Conservation (phyloP, 805 yeast species). For the Komagataella populi region DNA sequence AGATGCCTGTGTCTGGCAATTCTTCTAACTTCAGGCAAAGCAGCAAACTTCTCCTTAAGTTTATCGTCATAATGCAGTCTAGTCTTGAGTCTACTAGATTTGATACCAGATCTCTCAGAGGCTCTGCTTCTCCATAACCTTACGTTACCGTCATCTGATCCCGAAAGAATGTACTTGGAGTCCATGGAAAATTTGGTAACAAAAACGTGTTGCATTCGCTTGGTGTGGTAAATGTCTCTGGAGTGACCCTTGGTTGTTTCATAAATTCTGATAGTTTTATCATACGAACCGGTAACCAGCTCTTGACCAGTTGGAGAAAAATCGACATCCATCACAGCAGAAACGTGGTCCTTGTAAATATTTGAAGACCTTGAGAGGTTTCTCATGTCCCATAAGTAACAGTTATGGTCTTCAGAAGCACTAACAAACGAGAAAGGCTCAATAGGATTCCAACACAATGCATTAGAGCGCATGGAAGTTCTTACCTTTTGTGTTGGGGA, state of each 20-base stretch:
- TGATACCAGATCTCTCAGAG: slow-evolving; percentile 69
- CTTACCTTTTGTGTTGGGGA: slow-evolving; percentile 87
- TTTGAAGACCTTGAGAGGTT: slow-evolving; percentile 70
- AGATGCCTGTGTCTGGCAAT: slow-evolving; percentile 87
- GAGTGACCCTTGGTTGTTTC: slow-evolving; percentile 77
- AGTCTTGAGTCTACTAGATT: slow-evolving; percentile 65
- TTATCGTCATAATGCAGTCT: slow-evolving; percentile 86
- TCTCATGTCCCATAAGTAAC: slow-evolving; percentile 93
- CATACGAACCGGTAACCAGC: slow-evolving; percentile 89
- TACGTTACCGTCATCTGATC: slow-evolving; percentile 93
- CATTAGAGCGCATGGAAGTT: slow-evolving; percentile 69
- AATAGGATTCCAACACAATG: slow-evolving; percentile 94
- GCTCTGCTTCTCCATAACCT: slow-evolving; percentile 89
- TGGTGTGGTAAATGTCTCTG: slow-evolving; percentile 90
- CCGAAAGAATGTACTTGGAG: slow-evolving; percentile 72
- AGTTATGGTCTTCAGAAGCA: slow-evolving; percentile 90
- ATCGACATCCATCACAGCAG: slow-evolving; percentile 90
- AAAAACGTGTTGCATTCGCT: slow-evolving; percentile 93
- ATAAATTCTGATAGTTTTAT: slow-evolving; percentile 78
- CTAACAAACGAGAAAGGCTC: slow-evolving; percentile 90
- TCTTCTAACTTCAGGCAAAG: slow-evolving; percentile 92
- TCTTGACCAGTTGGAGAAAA: slow-evolving; percentile 97
- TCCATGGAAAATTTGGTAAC: slow-evolving; percentile 80
- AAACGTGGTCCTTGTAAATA: slow-evolving; percentile 88
- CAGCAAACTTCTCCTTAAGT: slow-evolving; percentile 80